Conservation (phyloP, 257 asterid genomes). For the Solanum chiquidenum region DNA sequence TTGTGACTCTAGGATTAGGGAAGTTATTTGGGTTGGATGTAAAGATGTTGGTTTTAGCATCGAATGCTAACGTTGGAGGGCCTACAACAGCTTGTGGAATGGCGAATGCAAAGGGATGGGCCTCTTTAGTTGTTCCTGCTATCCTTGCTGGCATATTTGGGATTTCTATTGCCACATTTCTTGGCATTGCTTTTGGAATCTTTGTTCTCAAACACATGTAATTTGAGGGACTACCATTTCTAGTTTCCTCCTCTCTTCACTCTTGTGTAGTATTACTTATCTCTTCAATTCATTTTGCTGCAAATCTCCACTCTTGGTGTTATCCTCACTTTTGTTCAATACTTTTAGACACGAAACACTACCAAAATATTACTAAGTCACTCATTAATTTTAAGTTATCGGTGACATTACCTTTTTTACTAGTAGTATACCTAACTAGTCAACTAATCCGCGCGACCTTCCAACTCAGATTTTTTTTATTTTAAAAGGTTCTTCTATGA, state of each 20-base stretch:
- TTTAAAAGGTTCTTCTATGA: too few species aligned
- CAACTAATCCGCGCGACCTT: too few species aligned
- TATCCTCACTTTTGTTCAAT: too few species aligned
- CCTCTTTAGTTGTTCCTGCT: constrained; percentile 58
- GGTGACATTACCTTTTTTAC: too few species aligned
- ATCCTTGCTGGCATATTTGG: constrained; percentile 73
- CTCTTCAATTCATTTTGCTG: too few species aligned
- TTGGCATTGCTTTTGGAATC: constrained; percentile 65
- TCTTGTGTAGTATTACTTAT: too few species aligned
- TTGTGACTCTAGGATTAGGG: constrained; percentile 51
- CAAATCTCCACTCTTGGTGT: too few species aligned
- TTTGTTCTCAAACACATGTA: constrained; percentile 47
- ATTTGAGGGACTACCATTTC: neutral
- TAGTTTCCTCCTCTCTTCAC: neutral
- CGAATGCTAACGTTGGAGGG: constrained; percentile 87
- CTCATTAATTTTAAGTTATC: too few species aligned
- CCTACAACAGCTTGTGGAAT: constrained; percentile 85
- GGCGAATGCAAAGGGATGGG: constrained; percentile 86
- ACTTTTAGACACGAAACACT: too few species aligned
- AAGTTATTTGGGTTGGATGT: constrained; percentile 36
- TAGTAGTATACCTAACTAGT: too few species aligned
- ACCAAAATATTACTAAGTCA: too few species aligned
- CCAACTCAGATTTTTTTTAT: too few species aligned
- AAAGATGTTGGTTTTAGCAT: constrained; percentile 51
- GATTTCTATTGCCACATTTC: constrained; percentile 60